phyloP scores from a whole-genome alignment of 139 green algal genomes.

The Micromonas commoda region DNA sequence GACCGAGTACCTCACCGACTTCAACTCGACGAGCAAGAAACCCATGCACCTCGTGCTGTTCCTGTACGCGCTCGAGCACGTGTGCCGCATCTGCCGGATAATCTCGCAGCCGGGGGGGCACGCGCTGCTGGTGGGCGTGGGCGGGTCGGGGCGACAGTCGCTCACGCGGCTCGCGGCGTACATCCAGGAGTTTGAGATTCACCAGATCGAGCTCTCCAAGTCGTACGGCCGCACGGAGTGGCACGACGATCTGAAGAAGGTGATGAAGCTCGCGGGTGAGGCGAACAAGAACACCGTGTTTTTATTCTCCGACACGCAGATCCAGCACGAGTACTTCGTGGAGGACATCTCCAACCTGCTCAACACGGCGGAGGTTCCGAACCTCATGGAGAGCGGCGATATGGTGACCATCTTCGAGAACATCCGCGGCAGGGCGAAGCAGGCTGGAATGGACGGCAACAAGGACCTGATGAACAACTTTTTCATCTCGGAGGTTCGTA shows the following conservation, averaged over 20 bases:
- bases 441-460: conserved; percentile 45
- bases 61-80: conserved; percentile 67
- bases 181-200: conserved; percentile 66
- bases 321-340: conserved; percentile 66
- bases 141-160: conserved; percentile 68
- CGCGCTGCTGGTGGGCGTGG: conserved; percentile 76
- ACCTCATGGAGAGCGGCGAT: conserved; percentile 70
- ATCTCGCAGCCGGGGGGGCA: conserved; percentile 72
- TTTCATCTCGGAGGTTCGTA: conserved; percentile 67
- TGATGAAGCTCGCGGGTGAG: conserved; percentile 56
- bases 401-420: conserved; percentile 60
- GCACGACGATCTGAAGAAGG: conserved; percentile 64
- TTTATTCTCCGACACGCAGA: conserved; percentile 75
- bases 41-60: conserved; percentile 80
- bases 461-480: conserved; percentile 60
- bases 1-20: conserved; percentile 68
- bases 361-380: conserved; percentile 60
- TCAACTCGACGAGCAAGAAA: conserved; percentile 53
- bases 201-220: conserved; percentile 72
- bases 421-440: conserved; percentile 58
- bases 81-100: conserved; percentile 72
- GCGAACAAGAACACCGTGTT: conserved; percentile 66
- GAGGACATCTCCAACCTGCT: conserved; percentile 80
- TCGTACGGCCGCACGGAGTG: conserved; percentile 55
- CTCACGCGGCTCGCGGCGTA: conserved; percentile 67